A percentile compares a stretch with the other conserved stretches of the same genome.
These are phyloP conservation scores for Amniculicola lignicola DNA, from an alignment of 495 filamentous ascomycete genomes.

Conservation along the genomic window DNA sequence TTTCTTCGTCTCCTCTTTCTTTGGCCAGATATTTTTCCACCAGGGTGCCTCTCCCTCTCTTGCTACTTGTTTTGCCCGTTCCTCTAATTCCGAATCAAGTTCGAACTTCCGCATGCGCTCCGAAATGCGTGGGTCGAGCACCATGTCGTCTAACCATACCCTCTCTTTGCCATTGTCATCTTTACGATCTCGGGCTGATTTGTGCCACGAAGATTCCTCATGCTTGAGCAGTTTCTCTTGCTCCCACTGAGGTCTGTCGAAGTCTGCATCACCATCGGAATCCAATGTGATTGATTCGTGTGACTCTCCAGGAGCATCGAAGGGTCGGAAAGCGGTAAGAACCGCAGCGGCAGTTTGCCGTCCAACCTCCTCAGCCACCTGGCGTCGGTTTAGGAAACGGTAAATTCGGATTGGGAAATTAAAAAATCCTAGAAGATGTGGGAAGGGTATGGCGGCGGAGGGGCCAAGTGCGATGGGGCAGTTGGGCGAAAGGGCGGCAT, in stretches of 20 bases:
- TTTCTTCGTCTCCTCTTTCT: slow-evolving; percentile 23
- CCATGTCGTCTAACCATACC: slow-evolving; percentile 73
- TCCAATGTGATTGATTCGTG: slow-evolving; percentile 32
- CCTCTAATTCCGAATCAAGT: slow-evolving; percentile 61
- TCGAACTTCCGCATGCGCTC: slow-evolving; percentile 78
- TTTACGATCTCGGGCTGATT: slow-evolving; percentile 65
- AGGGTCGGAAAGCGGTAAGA: slow-evolving; percentile 60
- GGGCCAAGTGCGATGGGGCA: slow-evolving; percentile 63
- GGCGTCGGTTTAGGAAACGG: slow-evolving; percentile 83
- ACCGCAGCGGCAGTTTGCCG: slow-evolving; percentile 85
- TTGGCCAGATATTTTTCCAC: slow-evolving; percentile 20
- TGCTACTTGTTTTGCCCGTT: slow-evolving; percentile 58
- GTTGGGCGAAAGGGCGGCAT: slow-evolving; percentile 55
- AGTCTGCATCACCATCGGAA: background rate
- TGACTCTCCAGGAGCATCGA: slow-evolving; percentile 32
- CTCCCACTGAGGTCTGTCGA: slow-evolving; percentile 50
- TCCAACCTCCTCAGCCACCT: slow-evolving; percentile 81
- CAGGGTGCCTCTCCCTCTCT: slow-evolving; percentile 57
- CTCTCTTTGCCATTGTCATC: slow-evolving; percentile 44
- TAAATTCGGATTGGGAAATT: slow-evolving; percentile 84
- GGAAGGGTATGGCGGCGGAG: slow-evolving; percentile 69
- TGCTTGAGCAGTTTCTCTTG: slow-evolving; percentile 65
- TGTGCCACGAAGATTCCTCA: slow-evolving; percentile 88
- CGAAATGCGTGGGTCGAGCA: slow-evolving; percentile 73
- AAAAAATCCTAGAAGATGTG: slow-evolving; percentile 88